These are phyloP conservation scores for Solanum paucissectum DNA, from an alignment of 257 asterid genomes.

Conservation along the genomic window DNA sequence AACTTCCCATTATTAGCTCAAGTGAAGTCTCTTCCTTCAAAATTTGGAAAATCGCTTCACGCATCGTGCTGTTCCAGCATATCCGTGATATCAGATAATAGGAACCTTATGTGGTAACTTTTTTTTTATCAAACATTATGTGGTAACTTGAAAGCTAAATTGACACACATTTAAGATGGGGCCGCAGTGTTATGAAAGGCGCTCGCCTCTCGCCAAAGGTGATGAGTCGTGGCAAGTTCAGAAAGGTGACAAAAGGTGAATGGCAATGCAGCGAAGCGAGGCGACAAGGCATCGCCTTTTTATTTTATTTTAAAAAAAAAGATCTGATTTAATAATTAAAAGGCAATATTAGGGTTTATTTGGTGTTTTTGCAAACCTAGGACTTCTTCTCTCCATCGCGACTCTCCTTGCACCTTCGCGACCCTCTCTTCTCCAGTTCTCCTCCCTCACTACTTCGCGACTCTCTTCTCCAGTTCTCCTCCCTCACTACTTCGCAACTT, in stretches of 20 bases:
- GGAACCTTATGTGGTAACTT: not conserved
- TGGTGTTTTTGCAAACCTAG: not conserved
- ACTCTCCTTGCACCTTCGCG: too few relatives aligned
- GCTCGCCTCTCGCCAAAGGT: not conserved
- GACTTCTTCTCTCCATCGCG: not conserved
- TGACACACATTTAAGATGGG: not conserved
- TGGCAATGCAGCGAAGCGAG: too few relatives aligned
- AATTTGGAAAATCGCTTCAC: conserved; percentile 60
- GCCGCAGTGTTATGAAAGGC: not conserved
- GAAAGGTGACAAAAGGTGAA: not conserved
- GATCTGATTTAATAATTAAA: not conserved
- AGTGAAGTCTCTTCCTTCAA: conserved; percentile 63
- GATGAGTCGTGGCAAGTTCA: not conserved
- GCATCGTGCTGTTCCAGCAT: conserved; percentile 49
- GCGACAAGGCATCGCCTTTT: not conserved
- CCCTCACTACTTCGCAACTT: too few relatives aligned
- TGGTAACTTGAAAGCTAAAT: not conserved
- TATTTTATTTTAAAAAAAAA: too few relatives aligned
- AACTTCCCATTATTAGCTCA: conserved; percentile 57
- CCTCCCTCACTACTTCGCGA: too few relatives aligned
- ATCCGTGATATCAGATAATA: not conserved
- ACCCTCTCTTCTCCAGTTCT: too few relatives aligned
- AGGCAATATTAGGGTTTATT: not conserved
- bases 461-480: too few relatives aligned
- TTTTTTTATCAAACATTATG: not conserved